Base-by-base conservation (phyloP, 257 asterid genomes). In the Eucommia ulmoides region DNA sequence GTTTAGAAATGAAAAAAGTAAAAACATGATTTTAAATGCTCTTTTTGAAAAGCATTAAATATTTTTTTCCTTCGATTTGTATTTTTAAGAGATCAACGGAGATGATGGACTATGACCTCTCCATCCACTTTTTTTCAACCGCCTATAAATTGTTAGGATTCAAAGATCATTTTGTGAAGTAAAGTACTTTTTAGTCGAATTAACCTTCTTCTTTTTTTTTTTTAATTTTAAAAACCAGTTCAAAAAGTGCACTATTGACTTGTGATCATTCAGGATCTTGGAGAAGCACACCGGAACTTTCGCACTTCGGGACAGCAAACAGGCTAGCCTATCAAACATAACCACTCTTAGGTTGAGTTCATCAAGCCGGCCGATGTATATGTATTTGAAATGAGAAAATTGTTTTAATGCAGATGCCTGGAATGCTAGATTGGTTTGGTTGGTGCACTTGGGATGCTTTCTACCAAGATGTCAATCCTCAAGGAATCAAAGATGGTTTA, bases 381-480 rank as follows among this genome's bases (percentile, higher is more conserved):
- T n/a, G n/a, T n/a, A n/a, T n/a, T n/a, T n/a, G n/a, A n/a, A n/a
- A n/a, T n/a, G n/a, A n/a, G n/a, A n/a, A n/a, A n/a, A n/a, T n/a
- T n/a, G n/a, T n/a, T n/a, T 48, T 20, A 14, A 56, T 54, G 15
- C 22, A 74, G 83, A 38, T 68, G 23, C 84, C 88, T 12, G 17
- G 73, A 16, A 73, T 74, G 55, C 61, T 81, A 12, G 78, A 81
- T 62, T 78, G 78, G 74, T 81, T 81, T 60, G 93, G 93, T 26
- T 82, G 93, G 93, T 82, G 93, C 62, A 82, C 93, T 2, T 79
- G 93, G 93, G 93, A 79, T 70, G 88, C 88, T 26, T 82, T 82
- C 68, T 79, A 79, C 58, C 57, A 58, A 23, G 77, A 72, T 1
- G 93, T 79, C 17, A 75, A 55, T 49, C 83, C 80, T 19, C 73